Evolutionary conservation across 2,329 filamentous ascomycete species (phyloP), one percentile per base, ranked within the genome.

Genomic region (Cytospora leucostoma): DNA sequence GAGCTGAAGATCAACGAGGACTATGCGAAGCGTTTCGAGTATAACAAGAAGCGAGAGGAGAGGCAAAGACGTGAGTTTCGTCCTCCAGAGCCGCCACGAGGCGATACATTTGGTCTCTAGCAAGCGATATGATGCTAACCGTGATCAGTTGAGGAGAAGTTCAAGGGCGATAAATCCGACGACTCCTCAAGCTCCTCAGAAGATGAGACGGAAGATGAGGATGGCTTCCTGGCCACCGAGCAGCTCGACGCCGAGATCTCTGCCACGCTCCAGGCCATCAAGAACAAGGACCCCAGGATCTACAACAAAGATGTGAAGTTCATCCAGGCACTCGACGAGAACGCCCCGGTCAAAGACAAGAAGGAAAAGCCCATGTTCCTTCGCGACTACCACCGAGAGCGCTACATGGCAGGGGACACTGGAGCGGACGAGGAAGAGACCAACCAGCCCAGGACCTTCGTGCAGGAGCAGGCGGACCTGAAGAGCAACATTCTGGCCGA

Each of bases 1-100:
- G 75, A 75, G 35, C 84, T 98, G 74, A 93, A 90, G 74, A 88
- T 99, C 76, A 98, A 99, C 76, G 82, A 93, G 74, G 92, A 96
- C 59, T 99, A 89, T 75, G 95, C 95, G 51, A 87, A 85, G 69
- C 84, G 92, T 49, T 98, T 97, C 71, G 95, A 99, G 76, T 85
- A 98, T 78, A 99, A 99, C 79, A 97, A 98, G 80, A 97, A 97
- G 79, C 86, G 94, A 63, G 93, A 96, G 73, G 95, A 99, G 74
- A 80, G 87, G 67, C 88, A 93, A 17, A 83, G 85, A 72, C 75
- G 88, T 90, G 72, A 70, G 85, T 77, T 34, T 17, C 19, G 19
- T 51, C n/a, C 44, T 37, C 15, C 8, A 8, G 7, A 47, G 7
- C 13, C 19, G 19, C 15, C 40, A 21, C n/a, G 19, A 47, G 44